These are phyloP conservation scores for Spathaspora sp. DNA, from an alignment of 1,139 yeast species.

Conservation along the genomic window DNA sequence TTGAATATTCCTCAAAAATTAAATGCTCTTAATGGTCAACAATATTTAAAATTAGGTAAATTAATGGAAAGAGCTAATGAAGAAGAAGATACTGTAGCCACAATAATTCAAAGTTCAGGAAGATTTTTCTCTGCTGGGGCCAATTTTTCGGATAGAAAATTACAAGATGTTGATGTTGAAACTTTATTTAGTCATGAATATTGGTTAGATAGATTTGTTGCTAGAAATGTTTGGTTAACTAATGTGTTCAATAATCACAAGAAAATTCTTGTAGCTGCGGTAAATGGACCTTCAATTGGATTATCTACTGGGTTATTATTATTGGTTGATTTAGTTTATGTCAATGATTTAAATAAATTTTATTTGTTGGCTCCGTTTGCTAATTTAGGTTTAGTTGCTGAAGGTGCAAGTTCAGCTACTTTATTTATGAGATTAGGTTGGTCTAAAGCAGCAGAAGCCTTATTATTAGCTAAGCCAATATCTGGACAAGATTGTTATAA, in stretches of 20 bases:
- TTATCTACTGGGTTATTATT: slow-evolving; percentile 72
- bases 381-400: slow-evolving; percentile 80
- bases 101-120: slow-evolving; percentile 72
- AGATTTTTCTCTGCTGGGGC: slow-evolving; percentile 87
- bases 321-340: slow-evolving; percentile 74
- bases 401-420: slow-evolving; percentile 75
- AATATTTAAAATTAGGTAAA: slow-evolving; percentile 63
- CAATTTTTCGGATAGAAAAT: slow-evolving; percentile 46
- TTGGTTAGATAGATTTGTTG: slow-evolving; percentile 61
- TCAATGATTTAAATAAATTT: slow-evolving; percentile 55
- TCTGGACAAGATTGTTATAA: slow-evolving; percentile 55
- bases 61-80: slow-evolving; percentile 62
- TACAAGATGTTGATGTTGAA: slow-evolving; percentile 21
- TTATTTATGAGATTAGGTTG: slow-evolving; percentile 71
- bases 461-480: slow-evolving; percentile 68
- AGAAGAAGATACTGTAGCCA: slow-evolving; percentile 64
- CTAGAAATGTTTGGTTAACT: slow-evolving; percentile 71
- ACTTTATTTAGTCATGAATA: slow-evolving; percentile 45
- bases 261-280: slow-evolving; percentile 70
- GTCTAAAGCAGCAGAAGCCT: slow-evolving; percentile 72
- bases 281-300: slow-evolving; percentile 90
- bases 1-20: slow-evolving; percentile 60
- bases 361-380: slow-evolving; percentile 76
- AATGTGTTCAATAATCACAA: slow-evolving; percentile 69
- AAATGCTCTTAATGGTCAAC: slow-evolving; percentile 69